phyloP scores from a whole-genome alignment of 1,284 basidiomycete genomes.

The Singerocomus inundabilis region DNA sequence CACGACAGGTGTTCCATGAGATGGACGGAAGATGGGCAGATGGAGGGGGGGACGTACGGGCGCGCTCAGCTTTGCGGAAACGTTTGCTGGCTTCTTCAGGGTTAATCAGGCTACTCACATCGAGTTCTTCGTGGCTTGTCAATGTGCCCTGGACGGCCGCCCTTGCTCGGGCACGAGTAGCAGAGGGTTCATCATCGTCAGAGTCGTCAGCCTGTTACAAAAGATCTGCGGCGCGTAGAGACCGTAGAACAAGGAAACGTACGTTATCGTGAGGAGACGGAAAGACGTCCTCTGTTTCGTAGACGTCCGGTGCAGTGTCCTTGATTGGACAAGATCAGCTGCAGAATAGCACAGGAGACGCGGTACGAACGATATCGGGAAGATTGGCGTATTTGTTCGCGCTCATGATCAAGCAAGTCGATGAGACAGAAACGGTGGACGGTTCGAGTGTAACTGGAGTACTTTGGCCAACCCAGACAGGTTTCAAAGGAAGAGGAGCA shows the following conservation, averaged over 20 bases:
- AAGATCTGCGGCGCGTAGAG: constrained; percentile 1
- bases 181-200: constrained; percentile 59
- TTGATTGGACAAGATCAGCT: constrained; percentile 34
- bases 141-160: constrained; percentile 33
- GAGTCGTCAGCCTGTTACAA: constrained; percentile 53
- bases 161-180: constrained; percentile 37
- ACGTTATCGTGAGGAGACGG: constrained; percentile 50
- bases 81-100: constrained; percentile 62
- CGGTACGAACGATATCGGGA: constrained; percentile 78
- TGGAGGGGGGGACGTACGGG: constrained; percentile 37
- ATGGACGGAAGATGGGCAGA: constrained; percentile 16
- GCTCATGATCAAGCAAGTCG: constrained; percentile 46
- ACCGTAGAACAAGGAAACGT: constrained; percentile 25
- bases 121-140: constrained; percentile 48
- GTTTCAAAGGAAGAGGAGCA: too few species aligned
- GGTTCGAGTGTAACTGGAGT: too few species aligned
- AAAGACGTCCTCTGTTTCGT: constrained; percentile 84
- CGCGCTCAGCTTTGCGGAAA: constrained; percentile 68
- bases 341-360: neutral
- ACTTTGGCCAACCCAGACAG: too few species aligned
- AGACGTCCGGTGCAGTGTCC: constrained; percentile 90
- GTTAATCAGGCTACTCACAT: constrained; percentile 46
- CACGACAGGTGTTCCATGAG: neutral
- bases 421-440: too few species aligned
- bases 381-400: constrained; percentile 82